Base-by-base conservation (phyloP, 1,139 yeast genomes). In the Kurtzmaniella quercitrusa region DNA sequence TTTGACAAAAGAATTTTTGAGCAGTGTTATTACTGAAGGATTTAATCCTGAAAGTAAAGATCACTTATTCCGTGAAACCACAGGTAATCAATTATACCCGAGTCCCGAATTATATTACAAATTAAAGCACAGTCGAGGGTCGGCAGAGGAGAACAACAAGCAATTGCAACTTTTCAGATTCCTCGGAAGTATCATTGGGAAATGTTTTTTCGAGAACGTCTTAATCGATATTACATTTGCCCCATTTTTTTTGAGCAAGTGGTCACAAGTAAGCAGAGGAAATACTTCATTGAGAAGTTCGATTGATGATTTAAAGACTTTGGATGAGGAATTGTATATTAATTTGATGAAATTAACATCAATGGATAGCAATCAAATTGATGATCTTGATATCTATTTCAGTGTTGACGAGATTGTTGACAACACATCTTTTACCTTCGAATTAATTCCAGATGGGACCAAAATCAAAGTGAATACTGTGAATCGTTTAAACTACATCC, bases 1-100 rank as follows among this genome's bases (percentile, higher is more conserved):
- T 2, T 70, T 93, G 18, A 91, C 98, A 0, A 91, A 93, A 59
- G 98, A 93, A 55, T 83, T 93, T 51, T 65, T 93, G 43, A 88
- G 93, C 2, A 71, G 84, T 40, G 82, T 88, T 0, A 79, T 84
- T 1, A 68, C 68, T 8, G 88, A 85, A 50, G 95, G 88, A 0
- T 86, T 91, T 51, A 49, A 65, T 56, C 58, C 76, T 45, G 42
- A 60, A 44, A 39, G 66, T 57, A 43, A 58, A 56, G 80, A 84
- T 49, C 38, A 34, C 8, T 50, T 71, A 9, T 70, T 71, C 52
- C 65, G 66, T 47, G 77, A 73, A 39, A 76, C 82, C 4, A 46
- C 55, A 2, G 68, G 68, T 2, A 68, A 80, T 48, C 84, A 84
- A 48, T 54, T 91, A 16, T 88, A 84, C 54, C 98, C 98, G 1